phyloP scores from a whole-genome alignment of 2,329 filamentous ascomycete genomes.

The Sporothrix pseudoabietina region DNA sequence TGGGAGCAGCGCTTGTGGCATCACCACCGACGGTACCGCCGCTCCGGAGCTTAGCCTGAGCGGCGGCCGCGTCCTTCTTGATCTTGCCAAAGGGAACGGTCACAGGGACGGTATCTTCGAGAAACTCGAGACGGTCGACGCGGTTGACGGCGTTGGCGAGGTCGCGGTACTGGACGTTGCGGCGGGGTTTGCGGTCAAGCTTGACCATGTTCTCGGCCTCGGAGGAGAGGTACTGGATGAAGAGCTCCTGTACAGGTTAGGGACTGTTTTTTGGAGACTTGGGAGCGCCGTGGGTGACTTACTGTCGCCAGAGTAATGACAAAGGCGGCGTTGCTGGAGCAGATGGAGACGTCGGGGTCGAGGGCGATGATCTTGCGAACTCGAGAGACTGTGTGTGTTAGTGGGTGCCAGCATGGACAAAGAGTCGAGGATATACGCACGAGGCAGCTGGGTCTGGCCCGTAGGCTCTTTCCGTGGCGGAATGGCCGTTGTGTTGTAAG shows the following conservation, averaged over 20 bases:
- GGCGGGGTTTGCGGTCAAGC: slow-evolving; percentile 84
- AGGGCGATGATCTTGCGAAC: slow-evolving; percentile 94
- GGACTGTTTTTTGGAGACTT: too few species aligned
- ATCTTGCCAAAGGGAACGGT: slow-evolving; percentile 79
- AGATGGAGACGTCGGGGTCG: slow-evolving; percentile 81
- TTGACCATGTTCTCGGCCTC: slow-evolving; percentile 87
- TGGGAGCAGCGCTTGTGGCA: not conserved
- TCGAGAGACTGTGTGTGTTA: slow-evolving; percentile 68
- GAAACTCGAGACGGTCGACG: slow-evolving; percentile 92
- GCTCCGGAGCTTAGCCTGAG: slow-evolving; percentile 50
- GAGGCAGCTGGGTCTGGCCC: slow-evolving; percentile 79
- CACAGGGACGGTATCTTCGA: slow-evolving; percentile 85
- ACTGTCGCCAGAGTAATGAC: slow-evolving; percentile 89
- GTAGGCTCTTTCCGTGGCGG: slow-evolving; percentile 78
- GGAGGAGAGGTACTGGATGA: slow-evolving; percentile 86
- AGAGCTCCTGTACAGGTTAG: slow-evolving; percentile 69
- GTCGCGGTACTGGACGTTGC: slow-evolving; percentile 95
- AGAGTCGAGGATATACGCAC: slow-evolving; percentile 55
- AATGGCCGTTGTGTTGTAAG: slow-evolving; percentile 85
- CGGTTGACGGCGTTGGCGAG: slow-evolving; percentile 83
- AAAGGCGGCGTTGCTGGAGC: slow-evolving; percentile 92
- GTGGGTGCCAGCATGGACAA: not conserved
- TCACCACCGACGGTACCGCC: slow-evolving; percentile 16
- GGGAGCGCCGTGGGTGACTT: slow-evolving; percentile 26
- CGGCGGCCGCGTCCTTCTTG: slow-evolving; percentile 63